phyloP scores from a whole-genome alignment of 2,329 filamentous ascomycete genomes.

The Remersonia thermophila region DNA sequence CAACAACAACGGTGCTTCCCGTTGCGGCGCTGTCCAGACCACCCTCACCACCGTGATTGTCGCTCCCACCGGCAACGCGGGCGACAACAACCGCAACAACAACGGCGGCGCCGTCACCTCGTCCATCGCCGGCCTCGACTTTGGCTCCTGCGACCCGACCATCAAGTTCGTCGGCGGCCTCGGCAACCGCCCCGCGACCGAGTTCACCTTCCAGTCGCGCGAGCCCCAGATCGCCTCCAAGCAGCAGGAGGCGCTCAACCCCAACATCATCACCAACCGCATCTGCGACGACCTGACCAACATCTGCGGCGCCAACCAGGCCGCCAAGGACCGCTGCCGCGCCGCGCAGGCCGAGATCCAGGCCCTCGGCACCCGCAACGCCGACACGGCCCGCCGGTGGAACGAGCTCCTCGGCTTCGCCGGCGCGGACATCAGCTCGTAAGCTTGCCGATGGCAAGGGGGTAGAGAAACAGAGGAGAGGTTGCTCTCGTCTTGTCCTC shows the following conservation, averaged over 20 bases:
- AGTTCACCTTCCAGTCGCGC: conserved; percentile 56
- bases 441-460: not conserved
- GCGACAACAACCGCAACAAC: conserved; percentile 10
- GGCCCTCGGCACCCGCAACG: conserved; percentile 24
- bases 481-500: too few relatives aligned
- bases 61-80: conserved; percentile 10
- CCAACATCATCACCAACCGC: conserved; percentile 61
- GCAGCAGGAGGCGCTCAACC: conserved; percentile 57
- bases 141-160: conserved; percentile 42
- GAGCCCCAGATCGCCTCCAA: conserved; percentile 48
- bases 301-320: conserved; percentile 50
- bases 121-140: conserved; percentile 28
- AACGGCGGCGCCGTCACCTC: not conserved
- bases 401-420: conserved; percentile 30
- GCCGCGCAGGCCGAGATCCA: conserved; percentile 34
- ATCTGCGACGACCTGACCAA: conserved; percentile 58
- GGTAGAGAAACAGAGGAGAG: not conserved
- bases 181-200: conserved; percentile 40
- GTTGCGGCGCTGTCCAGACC: conserved; percentile 12
- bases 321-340: conserved; percentile 41
- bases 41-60: conserved; percentile 20
- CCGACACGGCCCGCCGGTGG: conserved; percentile 27
- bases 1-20: not conserved
- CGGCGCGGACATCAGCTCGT: conserved; percentile 21
- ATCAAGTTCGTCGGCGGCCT: conserved; percentile 48